Conservation (phyloP, 352 stramenopile genomes). For the Globisporangium spiculum region DNA sequence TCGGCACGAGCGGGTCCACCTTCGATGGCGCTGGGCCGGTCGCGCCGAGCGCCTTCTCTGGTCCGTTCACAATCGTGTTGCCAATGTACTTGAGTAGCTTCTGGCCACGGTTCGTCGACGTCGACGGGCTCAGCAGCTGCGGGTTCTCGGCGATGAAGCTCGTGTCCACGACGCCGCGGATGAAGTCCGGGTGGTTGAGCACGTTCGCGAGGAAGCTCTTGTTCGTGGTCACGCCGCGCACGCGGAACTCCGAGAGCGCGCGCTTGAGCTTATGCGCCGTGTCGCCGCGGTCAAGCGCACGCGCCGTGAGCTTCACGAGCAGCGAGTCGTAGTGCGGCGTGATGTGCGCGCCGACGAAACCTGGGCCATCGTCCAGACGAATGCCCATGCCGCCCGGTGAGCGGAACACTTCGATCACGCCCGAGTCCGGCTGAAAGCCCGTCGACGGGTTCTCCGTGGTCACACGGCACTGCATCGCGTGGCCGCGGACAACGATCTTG, state of each 20-base stretch:
- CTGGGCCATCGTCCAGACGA: conserved; percentile 93
- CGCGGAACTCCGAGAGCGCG: conserved; percentile 94
- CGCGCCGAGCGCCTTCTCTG: conserved; percentile 91
- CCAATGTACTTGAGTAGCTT: conserved; percentile 97
- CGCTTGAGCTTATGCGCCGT: conserved; percentile 92
- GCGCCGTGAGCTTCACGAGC: conserved; percentile 97
- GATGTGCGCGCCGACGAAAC: conserved; percentile 96
- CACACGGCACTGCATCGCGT: conserved; percentile 97
- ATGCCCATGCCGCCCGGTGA: conserved; percentile 95
- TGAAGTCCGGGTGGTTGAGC: conserved; percentile 93
- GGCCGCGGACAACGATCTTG: conserved; percentile 88
- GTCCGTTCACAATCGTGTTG: conserved; percentile 97
- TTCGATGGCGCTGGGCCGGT: conserved; percentile 82
- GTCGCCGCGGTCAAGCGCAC: conserved; percentile 87
- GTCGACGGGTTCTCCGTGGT: conserved; percentile 94
- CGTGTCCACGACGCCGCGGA: conserved; percentile 92
- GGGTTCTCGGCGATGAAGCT: conserved; percentile 97
- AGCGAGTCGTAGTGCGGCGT: conserved; percentile 97
- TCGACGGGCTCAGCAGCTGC: conserved; percentile 86
- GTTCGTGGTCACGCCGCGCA: conserved; percentile 95
- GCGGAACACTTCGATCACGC: conserved; percentile 96
- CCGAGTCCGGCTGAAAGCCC: conserved; percentile 96
- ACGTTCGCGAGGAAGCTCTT: conserved; percentile 96
- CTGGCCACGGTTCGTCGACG: conserved; percentile 90
- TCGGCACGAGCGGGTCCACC: conserved; percentile 89